Evolutionary conservation across 805 yeast species (phyloP), one percentile per base, ranked within the genome.

Genomic region (Saccharomycopsis capsularis): DNA sequence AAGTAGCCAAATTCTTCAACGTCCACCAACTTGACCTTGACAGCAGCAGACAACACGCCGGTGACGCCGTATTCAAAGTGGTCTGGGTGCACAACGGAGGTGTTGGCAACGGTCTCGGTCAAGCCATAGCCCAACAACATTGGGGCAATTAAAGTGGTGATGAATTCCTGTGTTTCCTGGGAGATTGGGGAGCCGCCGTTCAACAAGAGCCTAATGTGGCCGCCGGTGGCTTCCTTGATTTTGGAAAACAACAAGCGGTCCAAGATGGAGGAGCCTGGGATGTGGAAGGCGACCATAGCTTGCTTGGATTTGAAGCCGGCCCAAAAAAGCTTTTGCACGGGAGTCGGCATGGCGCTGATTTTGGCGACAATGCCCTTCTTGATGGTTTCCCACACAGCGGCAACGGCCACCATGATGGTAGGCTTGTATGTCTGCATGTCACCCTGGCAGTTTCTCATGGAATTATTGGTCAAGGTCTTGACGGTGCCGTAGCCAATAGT

Each of bases 301-400:
- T 68, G 55, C 69, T 91, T 93, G 48, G 93, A 77, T 60, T 76
- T 74, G 68, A 71, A 88, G 7, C 95, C 91, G 25, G 79, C 73
- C 98, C 99, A 93, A 65, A 93, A 93, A 40, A 91, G 61, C 64
- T 78, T 85, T 68, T 88, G 95, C 29, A 76, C 74, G 22, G 81
- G 58, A 15, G 78, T 59, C 16, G 95, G 84, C 59, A 74, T 73
- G 59, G 79, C 75, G 56, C 73, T 70, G 56, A 93, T 77, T 69
- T 90, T 89, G 48, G 77, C 77, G 51, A 87, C 53, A 52, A 93
- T 84, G 51, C 99, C 99, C 73, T 93, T 93, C 67, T 90, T 84
- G 53, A 93, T 87, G 35, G 84, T 75, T 72, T 93, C 99, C 95
- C 96, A 93, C 46, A 93, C 97, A 3, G 98, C 96, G 16, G 97